Conservation (phyloP, 345 rosid genomes). For the Eucalyptus cloeziana region DNA sequence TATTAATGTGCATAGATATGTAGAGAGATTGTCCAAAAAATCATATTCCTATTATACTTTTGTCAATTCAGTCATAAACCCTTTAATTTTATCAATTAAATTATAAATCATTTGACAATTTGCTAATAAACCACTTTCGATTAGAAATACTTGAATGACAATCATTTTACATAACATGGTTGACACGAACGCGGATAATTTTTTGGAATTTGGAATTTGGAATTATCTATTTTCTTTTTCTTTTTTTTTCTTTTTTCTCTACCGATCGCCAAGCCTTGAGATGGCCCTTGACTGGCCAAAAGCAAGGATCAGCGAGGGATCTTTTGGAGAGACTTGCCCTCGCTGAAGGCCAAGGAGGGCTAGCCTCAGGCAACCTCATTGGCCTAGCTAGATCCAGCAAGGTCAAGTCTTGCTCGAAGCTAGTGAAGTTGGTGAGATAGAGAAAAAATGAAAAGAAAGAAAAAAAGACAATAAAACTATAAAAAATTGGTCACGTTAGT, state of each 20-base stretch:
- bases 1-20: too few relatives aligned
- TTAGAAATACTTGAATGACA: too few relatives aligned
- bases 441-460: not conserved
- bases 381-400: too few relatives aligned
- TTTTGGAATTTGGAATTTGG: not conserved
- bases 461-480: not conserved
- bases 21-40: not conserved
- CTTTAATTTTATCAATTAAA: too few relatives aligned
- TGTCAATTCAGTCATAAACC: rapidly evolving
- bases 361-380: too few relatives aligned
- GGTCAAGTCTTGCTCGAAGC: rapidly evolving
- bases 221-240: not conserved
- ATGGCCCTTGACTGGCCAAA: rapidly evolving
- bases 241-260: not conserved
- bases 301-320: too few relatives aligned
- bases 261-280: rapidly evolving
- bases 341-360: rapidly evolving
- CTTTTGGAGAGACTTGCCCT: rapidly evolving
- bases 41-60: rapidly evolving
- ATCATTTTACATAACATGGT: rapidly evolving
- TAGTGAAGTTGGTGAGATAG: too few relatives aligned
- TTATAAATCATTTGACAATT: too few relatives aligned
- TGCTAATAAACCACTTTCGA: too few relatives aligned
- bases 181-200: rapidly evolving
- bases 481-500: not conserved